Base-by-base conservation (phyloP, 257 asterid genomes). In the Craterostigma plantagineum region DNA sequence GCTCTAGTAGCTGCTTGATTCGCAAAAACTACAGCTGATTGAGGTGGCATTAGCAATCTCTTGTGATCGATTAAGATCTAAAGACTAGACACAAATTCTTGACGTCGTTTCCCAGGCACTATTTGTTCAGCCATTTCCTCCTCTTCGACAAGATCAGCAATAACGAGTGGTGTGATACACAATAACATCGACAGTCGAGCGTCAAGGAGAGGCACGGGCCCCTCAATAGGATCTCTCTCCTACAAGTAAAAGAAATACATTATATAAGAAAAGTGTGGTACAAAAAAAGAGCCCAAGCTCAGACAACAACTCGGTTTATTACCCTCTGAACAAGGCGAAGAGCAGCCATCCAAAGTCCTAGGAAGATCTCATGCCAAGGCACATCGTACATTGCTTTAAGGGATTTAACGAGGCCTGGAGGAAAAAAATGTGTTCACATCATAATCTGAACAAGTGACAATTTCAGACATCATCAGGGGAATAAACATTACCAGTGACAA, bases 201-300 rank as follows among this genome's bases (percentile, higher is more conserved):
- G 54, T 87, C 95, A 30, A 87, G 66, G 23, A 73, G 95, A 56
- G 98, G 98, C 63, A 82, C 85, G 1, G 98, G 98, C 36, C 95
- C 98, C 65, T 82, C 98, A 52, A 87, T 82, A 16, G 93, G 95
- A 64, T 87, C 92, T 71, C 95, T 76, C 66, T 82, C 98, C 98
- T 87, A 41, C 42, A 50, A 48, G 55, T 36, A 46, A 51, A 41
- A 36, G 47, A 49, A 50, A 43, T 46, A 41, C 1, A 41, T 2
- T 13, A 37, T 10, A 10, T 13, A 37, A 10, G 8, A 37, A 10
- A 37, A 10, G 8, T 10, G 14, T 1, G 8, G 41, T 10, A 13
- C 41, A 37, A 10, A 10, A n/a, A 1, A 10, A 10, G n/a, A 10
- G n/a, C 41, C n/a, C 14, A 10, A 37, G 41, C 8, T 10, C 3